A percentile compares a stretch with the other conserved stretches of the same genome.
Evolutionary conservation across 2,329 filamentous ascomycete species (phyloP).

Genomic region (Aspergillus tubingensis): DNA sequence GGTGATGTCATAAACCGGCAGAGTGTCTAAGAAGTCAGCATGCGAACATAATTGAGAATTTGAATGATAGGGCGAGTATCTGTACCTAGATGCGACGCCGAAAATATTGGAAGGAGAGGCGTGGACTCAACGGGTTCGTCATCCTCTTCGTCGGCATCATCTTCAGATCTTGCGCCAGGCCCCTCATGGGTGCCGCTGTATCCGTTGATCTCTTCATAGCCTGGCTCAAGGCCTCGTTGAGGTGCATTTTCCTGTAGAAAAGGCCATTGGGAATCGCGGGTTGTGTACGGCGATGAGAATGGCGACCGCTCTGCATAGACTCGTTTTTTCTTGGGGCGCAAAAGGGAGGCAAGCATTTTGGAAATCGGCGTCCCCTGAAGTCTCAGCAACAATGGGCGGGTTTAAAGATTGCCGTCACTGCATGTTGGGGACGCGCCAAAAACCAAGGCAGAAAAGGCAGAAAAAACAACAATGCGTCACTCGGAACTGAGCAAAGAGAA

Average conservation of each 20-base stretch:
- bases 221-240: conserved; percentile 4
- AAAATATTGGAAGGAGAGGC: conserved; percentile 75
- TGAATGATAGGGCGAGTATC: background rate
- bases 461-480: background rate
- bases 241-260: conserved; percentile 16
- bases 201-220: conserved; percentile 24
- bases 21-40: conserved; percentile 61
- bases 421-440: conserved; percentile 8
- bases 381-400: background rate
- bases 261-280: conserved; percentile 26
- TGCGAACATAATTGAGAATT: background rate
- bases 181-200: conserved; percentile 34
- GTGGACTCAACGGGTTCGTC: conserved; percentile 49
- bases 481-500: background rate
- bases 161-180: conserved; percentile 44
- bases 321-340: conserved; percentile 33
- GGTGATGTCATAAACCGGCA: conserved; percentile 87
- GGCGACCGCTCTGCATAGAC: conserved; percentile 29
- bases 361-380: background rate
- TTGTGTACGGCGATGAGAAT: conserved; percentile 31
- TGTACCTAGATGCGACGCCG: conserved; percentile 72
- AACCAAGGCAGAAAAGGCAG: background rate
- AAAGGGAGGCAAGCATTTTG: conserved; percentile 35
- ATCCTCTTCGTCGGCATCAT: conserved; percentile 44
- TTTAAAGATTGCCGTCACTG: background rate